Conservation (phyloP, 1,139 yeast genomes). For the Yamadazyma trypodendri region DNA sequence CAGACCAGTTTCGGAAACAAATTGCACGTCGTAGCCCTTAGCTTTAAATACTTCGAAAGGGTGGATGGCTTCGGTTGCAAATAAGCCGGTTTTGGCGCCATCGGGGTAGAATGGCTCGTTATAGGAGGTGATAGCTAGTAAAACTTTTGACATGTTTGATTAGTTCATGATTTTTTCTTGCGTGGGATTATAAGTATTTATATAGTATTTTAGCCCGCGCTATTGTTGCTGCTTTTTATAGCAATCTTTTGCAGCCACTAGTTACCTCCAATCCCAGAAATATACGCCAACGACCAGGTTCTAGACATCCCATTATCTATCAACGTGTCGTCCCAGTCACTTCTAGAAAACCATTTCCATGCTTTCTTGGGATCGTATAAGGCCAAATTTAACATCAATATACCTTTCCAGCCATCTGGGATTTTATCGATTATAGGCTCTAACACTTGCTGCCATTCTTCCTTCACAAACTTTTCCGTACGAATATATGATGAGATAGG, state of each 20-base stretch:
- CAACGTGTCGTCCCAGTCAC: constrained; percentile 36
- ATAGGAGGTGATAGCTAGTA: constrained; percentile 53
- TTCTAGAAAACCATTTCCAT: constrained; percentile 40
- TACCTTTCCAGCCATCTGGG: constrained; percentile 49
- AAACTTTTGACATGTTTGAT: constrained; percentile 34
- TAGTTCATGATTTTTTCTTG: no score
- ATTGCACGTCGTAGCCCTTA: constrained; percentile 50
- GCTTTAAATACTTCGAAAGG: constrained; percentile 49
- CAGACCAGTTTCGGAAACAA: constrained; percentile 58
- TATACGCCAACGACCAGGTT: constrained; percentile 45
- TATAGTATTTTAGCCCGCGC: background rate
- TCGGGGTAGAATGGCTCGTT: constrained; percentile 52
- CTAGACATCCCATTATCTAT: constrained; percentile 48
- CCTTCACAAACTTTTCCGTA: constrained; percentile 33
- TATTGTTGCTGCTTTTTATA: background rate
- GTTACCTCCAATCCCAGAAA: constrained; percentile 30
- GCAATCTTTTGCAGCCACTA: background rate
- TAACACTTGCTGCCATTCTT: constrained; percentile 45
- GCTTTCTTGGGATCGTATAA: constrained; percentile 35
- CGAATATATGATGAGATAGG: constrained; percentile 43
- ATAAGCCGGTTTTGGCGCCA: constrained; percentile 58
- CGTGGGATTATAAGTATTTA: background rate
- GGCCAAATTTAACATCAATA: constrained; percentile 40
- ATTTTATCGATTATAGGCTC: constrained; percentile 30
- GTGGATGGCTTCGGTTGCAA: constrained; percentile 55